Percentiles rank a stretch among this genome's conserved stretches.
phyloP scores from a whole-genome alignment of 139 green algal genomes.

The Chlorella sp. region DNA sequence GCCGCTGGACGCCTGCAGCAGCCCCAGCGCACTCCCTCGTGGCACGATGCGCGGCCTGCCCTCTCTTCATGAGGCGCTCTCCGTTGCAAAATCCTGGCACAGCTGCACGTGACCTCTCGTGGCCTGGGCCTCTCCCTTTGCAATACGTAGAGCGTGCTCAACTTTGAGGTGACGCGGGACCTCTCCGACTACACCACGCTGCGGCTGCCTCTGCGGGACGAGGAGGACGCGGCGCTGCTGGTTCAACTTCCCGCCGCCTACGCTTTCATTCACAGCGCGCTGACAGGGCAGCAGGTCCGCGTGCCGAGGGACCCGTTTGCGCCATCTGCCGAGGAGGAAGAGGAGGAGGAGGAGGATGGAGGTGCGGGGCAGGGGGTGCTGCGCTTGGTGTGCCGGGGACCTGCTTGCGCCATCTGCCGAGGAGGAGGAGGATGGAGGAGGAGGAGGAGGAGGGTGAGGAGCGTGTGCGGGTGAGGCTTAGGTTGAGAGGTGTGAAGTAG shows the following conservation, averaged over 20 bases:
- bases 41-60: too few species aligned
- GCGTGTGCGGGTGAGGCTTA: too few species aligned
- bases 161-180: neutral
- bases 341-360: neutral
- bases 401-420: too few species aligned
- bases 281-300: neutral
- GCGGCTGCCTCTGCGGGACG: neutral
- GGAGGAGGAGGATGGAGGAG: too few species aligned
- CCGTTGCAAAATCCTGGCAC: too few species aligned
- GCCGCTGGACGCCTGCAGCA: neutral
- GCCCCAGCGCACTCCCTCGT: neutral
- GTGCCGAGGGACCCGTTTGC: neutral
- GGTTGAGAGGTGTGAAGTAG: too few species aligned
- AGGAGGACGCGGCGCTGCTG: constrained; percentile 5
- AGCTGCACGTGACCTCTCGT: too few species aligned
- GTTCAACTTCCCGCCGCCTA: neutral
- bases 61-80: too few species aligned
- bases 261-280: neutral
- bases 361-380: too few species aligned
- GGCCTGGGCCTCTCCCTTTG: neutral
- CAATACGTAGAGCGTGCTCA: constrained; percentile 5
- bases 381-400: too few species aligned
- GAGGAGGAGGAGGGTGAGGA: too few species aligned
- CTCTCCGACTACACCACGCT: neutral
- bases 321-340: too few species aligned